A percentile compares a stretch with the other conserved stretches of the same genome.
phyloP scores from a whole-genome alignment of 345 rosid genomes.

The Abelmoschus esculentus region DNA sequence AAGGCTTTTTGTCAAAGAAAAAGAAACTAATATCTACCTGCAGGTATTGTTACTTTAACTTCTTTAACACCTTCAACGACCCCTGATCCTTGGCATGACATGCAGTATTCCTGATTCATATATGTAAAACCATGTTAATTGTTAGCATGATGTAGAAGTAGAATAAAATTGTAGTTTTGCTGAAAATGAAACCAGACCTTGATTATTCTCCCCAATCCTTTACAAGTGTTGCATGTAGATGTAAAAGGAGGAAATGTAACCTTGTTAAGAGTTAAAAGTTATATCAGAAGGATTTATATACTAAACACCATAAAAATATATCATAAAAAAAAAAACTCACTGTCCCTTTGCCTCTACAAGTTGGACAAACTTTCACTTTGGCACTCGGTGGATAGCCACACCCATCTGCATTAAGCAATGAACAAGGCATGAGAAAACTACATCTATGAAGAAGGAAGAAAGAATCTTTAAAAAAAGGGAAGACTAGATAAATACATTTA shows the following conservation, averaged over 20 bases:
- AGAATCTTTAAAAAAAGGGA: background rate
- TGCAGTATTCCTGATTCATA: slow-evolving; percentile 57
- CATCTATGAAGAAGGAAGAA: background rate
- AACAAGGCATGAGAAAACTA: slow-evolving; percentile 10
- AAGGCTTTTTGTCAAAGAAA: slow-evolving; percentile 9
- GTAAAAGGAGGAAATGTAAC: slow-evolving; percentile 91
- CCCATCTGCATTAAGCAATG: slow-evolving; percentile 52
- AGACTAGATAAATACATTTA: background rate
- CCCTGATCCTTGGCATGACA: slow-evolving; percentile 71
- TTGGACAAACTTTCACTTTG: slow-evolving; percentile 49
- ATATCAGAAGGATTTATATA: slow-evolving; percentile 7
- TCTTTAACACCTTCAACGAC: slow-evolving; percentile 67
- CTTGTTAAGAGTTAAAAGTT: slow-evolving; percentile 35
- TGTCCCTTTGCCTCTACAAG: slow-evolving; percentile 78
- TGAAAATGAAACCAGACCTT: slow-evolving; percentile 42
- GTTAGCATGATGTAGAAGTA: background rate
- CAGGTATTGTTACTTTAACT: slow-evolving; percentile 63
- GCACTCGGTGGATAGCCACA: slow-evolving; percentile 65
- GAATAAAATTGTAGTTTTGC: background rate
- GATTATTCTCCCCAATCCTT: slow-evolving; percentile 58
- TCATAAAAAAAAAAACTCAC: slow-evolving; percentile 47
- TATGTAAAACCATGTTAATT: background rate
- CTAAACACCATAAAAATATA: slow-evolving; percentile 17
- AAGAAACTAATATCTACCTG: slow-evolving; percentile 42
- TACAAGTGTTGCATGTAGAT: slow-evolving; percentile 66